phyloP scores from a whole-genome alignment of 176 grass and related monocot genomes.

The Carex cristatella region DNA sequence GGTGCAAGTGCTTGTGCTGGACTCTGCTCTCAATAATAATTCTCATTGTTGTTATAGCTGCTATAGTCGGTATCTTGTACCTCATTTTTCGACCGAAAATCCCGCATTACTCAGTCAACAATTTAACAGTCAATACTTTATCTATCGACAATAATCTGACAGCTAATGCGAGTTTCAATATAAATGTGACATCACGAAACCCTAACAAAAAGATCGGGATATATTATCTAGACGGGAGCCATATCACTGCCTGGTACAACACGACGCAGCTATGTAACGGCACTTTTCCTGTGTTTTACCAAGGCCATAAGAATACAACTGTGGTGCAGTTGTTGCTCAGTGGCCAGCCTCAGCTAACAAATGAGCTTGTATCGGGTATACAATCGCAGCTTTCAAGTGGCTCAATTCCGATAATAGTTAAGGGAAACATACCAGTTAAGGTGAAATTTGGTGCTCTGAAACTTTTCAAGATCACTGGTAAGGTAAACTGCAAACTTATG shows the following conservation, averaged over 20 bases:
- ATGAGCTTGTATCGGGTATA: constrained; percentile 38
- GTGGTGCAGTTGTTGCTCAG: constrained; percentile 28
- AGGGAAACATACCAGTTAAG: constrained; percentile 48
- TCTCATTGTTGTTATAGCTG: constrained; percentile 41
- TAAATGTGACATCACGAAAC: constrained; percentile 52
- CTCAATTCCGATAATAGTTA: constrained; percentile 47
- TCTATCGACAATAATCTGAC: constrained; percentile 30
- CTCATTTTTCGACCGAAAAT: constrained; percentile 79
- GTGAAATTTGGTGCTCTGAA: constrained; percentile 69
- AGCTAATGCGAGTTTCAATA: constrained; percentile 46
- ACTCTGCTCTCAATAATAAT: constrained; percentile 25
- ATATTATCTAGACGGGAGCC: constrained; percentile 67
- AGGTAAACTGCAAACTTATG: constrained; percentile 43
- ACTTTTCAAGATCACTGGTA: constrained; percentile 63
- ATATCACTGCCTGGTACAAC: constrained; percentile 51
- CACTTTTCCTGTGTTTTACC: constrained; percentile 66
- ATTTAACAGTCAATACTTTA: constrained; percentile 46
- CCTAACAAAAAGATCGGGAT: constrained; percentile 73
- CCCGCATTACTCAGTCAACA: constrained; percentile 63
- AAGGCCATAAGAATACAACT: constrained; percentile 76
- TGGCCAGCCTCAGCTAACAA: constrained; percentile 44
- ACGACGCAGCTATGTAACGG: constrained; percentile 57
- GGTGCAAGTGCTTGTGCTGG: constrained; percentile 76
- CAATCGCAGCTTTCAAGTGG: constrained; percentile 28
- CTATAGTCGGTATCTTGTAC: constrained; percentile 77